Percentiles rank a stretch among this genome's conserved stretches.
Conservation (phyloP, 2,329 filamentous ascomycete genomes). For the Aureobasidium musti region DNA sequence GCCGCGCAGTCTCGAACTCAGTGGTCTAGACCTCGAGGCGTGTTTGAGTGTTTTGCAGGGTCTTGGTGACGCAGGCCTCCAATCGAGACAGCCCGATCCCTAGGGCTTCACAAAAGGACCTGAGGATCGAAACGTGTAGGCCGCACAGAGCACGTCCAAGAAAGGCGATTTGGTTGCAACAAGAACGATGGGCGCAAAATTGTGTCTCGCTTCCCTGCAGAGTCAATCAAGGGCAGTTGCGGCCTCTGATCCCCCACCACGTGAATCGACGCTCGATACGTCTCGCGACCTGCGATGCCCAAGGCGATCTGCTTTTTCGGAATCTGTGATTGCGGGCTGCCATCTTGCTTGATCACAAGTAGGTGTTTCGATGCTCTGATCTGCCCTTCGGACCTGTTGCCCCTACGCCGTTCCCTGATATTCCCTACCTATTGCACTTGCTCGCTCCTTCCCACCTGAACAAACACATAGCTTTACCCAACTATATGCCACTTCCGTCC, state of each 20-base stretch:
- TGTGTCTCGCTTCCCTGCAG: slow-evolving; percentile 21
- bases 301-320: slow-evolving; percentile 24
- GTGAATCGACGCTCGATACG: slow-evolving; percentile 28
- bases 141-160: slow-evolving; percentile 2
- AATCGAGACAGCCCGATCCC: slow-evolving; percentile 6
- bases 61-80: slow-evolving; percentile 7
- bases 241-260: slow-evolving; percentile 9
- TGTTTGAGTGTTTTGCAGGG: neutral
- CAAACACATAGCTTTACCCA: neutral
- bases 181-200: slow-evolving; percentile 10
- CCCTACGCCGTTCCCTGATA: neutral
- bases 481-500: neutral
- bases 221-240: slow-evolving; percentile 21
- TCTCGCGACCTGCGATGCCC: slow-evolving; percentile 28
- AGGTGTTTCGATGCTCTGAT: slow-evolving; percentile 12
- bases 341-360: slow-evolving; percentile 19
- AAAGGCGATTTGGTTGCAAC: neutral
- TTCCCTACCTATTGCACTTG: neutral
- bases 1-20: neutral
- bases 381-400: neutral
- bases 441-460: neutral
- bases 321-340: slow-evolving; percentile 14
- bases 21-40: neutral
- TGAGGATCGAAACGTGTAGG: slow-evolving; percentile 10
- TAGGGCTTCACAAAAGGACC: neutral